Evolutionary conservation across 1,139 yeast species (phyloP).

Genomic region (Maudiozyma humilis): DNA sequence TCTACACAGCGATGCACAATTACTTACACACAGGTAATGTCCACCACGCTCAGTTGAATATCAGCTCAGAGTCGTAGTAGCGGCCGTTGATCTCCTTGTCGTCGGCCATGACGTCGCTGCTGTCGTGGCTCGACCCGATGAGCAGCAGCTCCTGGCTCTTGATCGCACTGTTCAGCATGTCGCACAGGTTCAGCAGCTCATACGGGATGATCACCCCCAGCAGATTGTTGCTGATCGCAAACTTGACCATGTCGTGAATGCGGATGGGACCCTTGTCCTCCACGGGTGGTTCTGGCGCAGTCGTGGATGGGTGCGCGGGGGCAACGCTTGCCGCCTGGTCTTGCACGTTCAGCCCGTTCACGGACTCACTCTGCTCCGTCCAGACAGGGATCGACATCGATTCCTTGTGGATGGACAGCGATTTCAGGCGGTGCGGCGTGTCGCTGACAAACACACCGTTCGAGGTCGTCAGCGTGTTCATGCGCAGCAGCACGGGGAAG

Average conservation of each 20-base stretch:
- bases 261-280: conserved; percentile 34
- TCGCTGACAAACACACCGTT: conserved; percentile 34
- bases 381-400: not conserved
- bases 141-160: conserved; percentile 75
- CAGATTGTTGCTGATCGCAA: conserved; percentile 74
- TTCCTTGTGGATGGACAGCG: conserved; percentile 8
- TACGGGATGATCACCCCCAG: conserved; percentile 76
- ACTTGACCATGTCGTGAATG: conserved; percentile 55
- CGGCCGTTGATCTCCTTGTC: conserved; percentile 67
- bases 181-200: conserved; percentile 62
- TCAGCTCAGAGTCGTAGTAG: conserved; percentile 55
- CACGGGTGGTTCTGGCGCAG: not conserved
- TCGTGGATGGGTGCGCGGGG: not conserved
- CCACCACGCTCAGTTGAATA: conserved; percentile 42
- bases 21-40: too few relatives aligned
- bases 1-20: too few relatives aligned
- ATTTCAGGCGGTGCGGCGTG: conserved; percentile 28
- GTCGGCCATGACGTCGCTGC: conserved; percentile 15
- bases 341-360: not conserved
- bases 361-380: not conserved
- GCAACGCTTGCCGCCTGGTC: not conserved
- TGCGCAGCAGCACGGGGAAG: conserved; percentile 82
- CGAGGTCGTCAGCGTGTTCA: conserved; percentile 50
- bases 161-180: conserved; percentile 65
- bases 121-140: conserved; percentile 40